A percentile compares a stretch with the other conserved stretches of the same genome.
Conservation (phyloP, 352 stramenopile species). For the Globisporangium parvum region DNA sequence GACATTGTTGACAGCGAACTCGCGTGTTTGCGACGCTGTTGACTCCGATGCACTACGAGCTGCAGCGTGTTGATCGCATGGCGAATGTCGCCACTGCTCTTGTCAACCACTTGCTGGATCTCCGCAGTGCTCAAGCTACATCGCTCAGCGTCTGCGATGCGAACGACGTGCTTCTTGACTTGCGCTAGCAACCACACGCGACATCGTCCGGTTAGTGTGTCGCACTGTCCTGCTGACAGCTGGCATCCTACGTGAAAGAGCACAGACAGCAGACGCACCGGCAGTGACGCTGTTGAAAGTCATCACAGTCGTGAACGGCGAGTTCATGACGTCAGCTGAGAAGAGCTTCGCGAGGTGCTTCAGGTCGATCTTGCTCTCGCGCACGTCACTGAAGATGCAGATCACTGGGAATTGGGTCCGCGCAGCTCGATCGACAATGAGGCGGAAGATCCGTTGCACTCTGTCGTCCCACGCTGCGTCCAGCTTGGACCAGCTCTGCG, state of each 20-base stretch:
- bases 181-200: slow-evolving; percentile 21
- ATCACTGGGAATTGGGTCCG: slow-evolving; percentile 50
- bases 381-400: slow-evolving; percentile 79
- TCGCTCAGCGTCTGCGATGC: slow-evolving; percentile 33
- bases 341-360: slow-evolving; percentile 61
- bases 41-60: slow-evolving; percentile 12
- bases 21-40: slow-evolving; percentile 10
- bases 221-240: not conserved
- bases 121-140: slow-evolving; percentile 19
- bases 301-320: slow-evolving; percentile 61
- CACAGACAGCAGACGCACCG: slow-evolving; percentile 27
- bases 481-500: slow-evolving; percentile 37
- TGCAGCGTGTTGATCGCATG: slow-evolving; percentile 80
- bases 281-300: slow-evolving; percentile 75
- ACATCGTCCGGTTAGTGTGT: not conserved
- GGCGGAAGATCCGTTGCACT: slow-evolving; percentile 44
- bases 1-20: not conserved
- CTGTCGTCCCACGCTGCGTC: slow-evolving; percentile 42
- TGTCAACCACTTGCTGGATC: slow-evolving; percentile 48
- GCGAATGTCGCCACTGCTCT: slow-evolving; percentile 68
- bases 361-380: slow-evolving; percentile 65
- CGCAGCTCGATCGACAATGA: slow-evolving; percentile 34
- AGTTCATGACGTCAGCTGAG: slow-evolving; percentile 58
- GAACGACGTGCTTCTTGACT: slow-evolving; percentile 63
- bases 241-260: not conserved